These are phyloP conservation scores for Rhodosporidiobolus odoratus DNA, from an alignment of 768 basidiomycete species.

Conservation along the genomic window DNA sequence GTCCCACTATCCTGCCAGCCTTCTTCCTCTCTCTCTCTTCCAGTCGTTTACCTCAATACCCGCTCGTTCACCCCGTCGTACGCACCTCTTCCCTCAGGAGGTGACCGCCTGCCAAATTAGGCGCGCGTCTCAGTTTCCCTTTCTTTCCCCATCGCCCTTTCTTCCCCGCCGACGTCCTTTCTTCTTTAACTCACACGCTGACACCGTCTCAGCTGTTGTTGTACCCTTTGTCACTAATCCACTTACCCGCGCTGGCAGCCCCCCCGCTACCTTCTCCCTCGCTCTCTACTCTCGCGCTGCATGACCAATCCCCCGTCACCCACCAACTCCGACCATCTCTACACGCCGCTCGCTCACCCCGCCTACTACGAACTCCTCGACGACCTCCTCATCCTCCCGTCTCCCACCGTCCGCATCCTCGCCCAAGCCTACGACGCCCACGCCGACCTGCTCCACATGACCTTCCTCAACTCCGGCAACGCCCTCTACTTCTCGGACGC, in stretches of 20 bases:
- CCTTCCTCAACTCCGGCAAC: not conserved
- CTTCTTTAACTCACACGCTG: not conserved
- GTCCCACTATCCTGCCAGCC: not conserved
- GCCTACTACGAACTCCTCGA: not conserved
- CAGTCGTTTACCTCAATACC: not conserved
- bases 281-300: not conserved
- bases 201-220: not conserved
- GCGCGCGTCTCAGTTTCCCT: no score
- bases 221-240: no score
- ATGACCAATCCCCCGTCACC: not conserved
- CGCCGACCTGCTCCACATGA: not conserved
- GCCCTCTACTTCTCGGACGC: not conserved
- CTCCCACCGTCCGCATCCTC: not conserved
- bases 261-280: not conserved
- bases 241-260: no score
- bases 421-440: not conserved
- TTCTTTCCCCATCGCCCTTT: not conserved
- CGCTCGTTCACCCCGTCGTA: not conserved
- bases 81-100: no score
- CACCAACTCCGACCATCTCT: not conserved
- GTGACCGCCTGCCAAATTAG: no score
- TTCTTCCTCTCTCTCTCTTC: not conserved
- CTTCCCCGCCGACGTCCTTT: not conserved
- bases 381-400: not conserved
- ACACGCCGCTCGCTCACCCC: not conserved